Conservation (phyloP, 129 eudicot species). For the Flaveria sonorensis region DNA sequence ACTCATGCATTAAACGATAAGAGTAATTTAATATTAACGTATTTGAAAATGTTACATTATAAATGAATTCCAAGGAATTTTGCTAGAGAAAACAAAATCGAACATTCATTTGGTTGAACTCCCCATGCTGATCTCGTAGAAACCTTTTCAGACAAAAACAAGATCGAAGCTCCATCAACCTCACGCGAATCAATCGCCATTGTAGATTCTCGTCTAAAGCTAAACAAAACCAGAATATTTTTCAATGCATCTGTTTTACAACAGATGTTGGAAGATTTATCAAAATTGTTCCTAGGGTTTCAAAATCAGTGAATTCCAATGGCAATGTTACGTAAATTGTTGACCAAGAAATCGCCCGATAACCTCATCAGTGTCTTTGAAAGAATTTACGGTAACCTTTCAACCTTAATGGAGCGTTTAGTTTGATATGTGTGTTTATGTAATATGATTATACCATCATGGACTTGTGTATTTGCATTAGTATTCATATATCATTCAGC, state of each 20-base stretch:
- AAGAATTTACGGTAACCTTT: conserved; percentile 76
- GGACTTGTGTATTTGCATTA: not conserved
- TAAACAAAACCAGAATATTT: conserved; percentile 9
- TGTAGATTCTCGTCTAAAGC: conserved; percentile 1
- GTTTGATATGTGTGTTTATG: not conserved
- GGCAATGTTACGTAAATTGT: conserved; percentile 78
- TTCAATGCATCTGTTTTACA: conserved; percentile 22
- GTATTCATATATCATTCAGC: not conserved
- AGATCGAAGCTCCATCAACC: conserved; percentile 24
- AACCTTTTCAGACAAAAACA: conserved; percentile 14
- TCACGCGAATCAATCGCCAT: conserved; percentile 8
- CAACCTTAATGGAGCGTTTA: conserved; percentile 17
- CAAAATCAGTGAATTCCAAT: conserved; percentile 33
- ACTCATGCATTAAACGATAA: too few species aligned
- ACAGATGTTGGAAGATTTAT: conserved; percentile 25
- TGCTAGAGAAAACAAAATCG: not conserved
- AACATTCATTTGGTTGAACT: not conserved
- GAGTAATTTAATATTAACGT: too few species aligned
- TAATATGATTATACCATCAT: not conserved
- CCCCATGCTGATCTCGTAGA: conserved; percentile 28
- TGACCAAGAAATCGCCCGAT: conserved; percentile 86
- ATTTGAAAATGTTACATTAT: too few species aligned
- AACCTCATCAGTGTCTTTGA: conserved; percentile 86
- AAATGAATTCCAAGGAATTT: too few species aligned
- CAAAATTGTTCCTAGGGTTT: conserved; percentile 38